phyloP scores from a whole-genome alignment of 2,329 filamentous ascomycete species.

The Exophiala aquamarina region DNA sequence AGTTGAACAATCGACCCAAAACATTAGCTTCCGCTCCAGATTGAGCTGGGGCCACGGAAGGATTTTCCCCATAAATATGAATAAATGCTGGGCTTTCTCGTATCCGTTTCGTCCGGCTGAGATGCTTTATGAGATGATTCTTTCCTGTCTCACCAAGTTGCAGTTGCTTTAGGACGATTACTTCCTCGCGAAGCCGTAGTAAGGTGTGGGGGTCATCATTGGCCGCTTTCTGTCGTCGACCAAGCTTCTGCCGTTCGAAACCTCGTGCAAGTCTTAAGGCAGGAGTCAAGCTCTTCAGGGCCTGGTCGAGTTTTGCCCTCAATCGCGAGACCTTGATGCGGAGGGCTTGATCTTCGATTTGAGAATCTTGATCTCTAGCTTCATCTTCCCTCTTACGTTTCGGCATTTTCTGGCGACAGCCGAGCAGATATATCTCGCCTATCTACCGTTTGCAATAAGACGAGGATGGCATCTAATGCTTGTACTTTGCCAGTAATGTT shows the following conservation, averaged over 20 bases:
- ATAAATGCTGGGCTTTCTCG: slow-evolving; percentile 51
- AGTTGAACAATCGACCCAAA: slow-evolving; percentile 59
- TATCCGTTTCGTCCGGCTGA: slow-evolving; percentile 58
- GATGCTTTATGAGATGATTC: slow-evolving; percentile 56
- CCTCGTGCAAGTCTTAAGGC: slow-evolving; percentile 60
- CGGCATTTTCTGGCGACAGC: slow-evolving; percentile 26
- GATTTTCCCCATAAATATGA: slow-evolving; percentile 35
- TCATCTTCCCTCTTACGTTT: slow-evolving; percentile 30
- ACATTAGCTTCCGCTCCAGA: slow-evolving; percentile 57
- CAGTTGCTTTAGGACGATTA: slow-evolving; percentile 57
- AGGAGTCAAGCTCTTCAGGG: slow-evolving; percentile 49
- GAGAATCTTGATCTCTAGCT: slow-evolving; percentile 2
- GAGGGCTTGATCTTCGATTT: slow-evolving; percentile 30
- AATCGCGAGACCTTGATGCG: slow-evolving; percentile 39
- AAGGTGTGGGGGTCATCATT: slow-evolving; percentile 41
- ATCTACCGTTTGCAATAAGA: too few species aligned
- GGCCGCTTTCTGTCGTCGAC: slow-evolving; percentile 58
- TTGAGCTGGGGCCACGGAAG: slow-evolving; percentile 39
- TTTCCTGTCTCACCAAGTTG: slow-evolving; percentile 51
- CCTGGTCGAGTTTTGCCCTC: slow-evolving; percentile 49
- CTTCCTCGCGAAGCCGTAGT: slow-evolving; percentile 53
- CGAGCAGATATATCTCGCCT: too few species aligned
- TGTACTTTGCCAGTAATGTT: too few species aligned
- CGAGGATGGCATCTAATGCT: too few species aligned
- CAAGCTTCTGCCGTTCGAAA: slow-evolving; percentile 65